These are phyloP conservation scores for Geosmithia morbida DNA, from an alignment of 2,329 filamentous ascomycete genomes.

Conservation along the genomic window DNA sequence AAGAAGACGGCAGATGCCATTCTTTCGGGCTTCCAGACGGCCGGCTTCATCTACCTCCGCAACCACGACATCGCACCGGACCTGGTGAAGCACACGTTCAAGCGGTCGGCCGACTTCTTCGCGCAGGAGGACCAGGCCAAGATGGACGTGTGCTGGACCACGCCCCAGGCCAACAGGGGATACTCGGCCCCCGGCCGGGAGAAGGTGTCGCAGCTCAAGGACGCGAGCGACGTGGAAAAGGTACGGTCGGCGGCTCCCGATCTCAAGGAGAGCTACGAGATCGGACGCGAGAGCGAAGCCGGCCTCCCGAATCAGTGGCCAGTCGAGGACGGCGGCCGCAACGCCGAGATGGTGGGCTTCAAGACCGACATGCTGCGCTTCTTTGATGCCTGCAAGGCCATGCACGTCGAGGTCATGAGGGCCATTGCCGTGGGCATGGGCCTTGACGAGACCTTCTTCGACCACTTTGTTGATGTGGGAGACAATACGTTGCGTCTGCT, in stretches of 20 bases:
- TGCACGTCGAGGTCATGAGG: conserved; percentile 70
- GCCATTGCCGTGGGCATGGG: conserved; percentile 75
- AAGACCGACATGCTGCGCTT: conserved; percentile 61
- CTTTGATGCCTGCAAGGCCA: conserved; percentile 54
- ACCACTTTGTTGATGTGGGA: conserved; percentile 53
- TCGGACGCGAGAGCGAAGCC: conserved; percentile 43
- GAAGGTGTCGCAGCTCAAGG: conserved; percentile 2
- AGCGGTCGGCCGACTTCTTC: conserved; percentile 59
- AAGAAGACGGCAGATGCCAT: conserved; percentile 10
- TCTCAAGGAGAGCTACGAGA: conserved; percentile 52
- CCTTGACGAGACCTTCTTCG: conserved; percentile 59
- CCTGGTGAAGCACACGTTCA: conserved; percentile 18
- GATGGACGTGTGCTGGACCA: conserved; percentile 1
- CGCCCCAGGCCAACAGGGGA: conserved; percentile 2
- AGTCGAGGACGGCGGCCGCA: conserved; percentile 4
- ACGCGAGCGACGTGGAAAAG: conserved; percentile 34
- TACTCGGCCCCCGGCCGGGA: conserved; percentile 1
- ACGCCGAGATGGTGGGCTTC: conserved; percentile 38
- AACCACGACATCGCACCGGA: conserved; percentile 2
- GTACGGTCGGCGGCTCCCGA: conserved; percentile 45
- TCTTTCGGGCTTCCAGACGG: conserved; percentile 2
- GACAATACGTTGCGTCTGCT: conserved; percentile 61
- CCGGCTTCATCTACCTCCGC: conserved; percentile 4
- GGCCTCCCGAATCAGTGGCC: conserved; percentile 69
- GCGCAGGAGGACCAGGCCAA: conserved; percentile 27